Evolutionary conservation across 495 filamentous ascomycete genomes (phyloP).

Genomic region (Aspergillus egyptiacus): DNA sequence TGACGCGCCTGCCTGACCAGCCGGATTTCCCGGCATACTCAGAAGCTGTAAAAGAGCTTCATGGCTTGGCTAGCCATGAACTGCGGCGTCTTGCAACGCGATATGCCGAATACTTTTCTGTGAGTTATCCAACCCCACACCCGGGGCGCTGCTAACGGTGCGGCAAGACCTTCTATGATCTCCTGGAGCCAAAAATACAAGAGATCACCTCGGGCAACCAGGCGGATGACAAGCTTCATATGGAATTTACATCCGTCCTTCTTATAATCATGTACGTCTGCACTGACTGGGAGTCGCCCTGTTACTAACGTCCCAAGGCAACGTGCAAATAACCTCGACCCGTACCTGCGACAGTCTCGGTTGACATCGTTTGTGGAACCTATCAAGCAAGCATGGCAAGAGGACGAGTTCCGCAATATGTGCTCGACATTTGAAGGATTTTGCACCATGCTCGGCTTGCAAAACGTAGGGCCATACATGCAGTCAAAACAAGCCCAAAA

Average conservation of each 20-base stretch:
- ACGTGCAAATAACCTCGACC: slow-evolving; percentile 70
- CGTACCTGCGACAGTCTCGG: slow-evolving; percentile 53
- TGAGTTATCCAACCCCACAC: slow-evolving; percentile 30
- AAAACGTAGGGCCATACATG: slow-evolving; percentile 75
- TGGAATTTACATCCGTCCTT: slow-evolving; percentile 62
- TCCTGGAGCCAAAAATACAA: slow-evolving; percentile 74
- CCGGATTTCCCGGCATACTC: slow-evolving; percentile 65
- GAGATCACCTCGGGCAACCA: slow-evolving; percentile 68
- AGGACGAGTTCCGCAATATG: slow-evolving; percentile 58
- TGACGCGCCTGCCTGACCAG: slow-evolving; percentile 65
- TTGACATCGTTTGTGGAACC: slow-evolving; percentile 71
- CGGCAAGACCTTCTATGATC: slow-evolving; percentile 68
- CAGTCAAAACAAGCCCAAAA: slow-evolving; percentile 64
- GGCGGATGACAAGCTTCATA: slow-evolving; percentile 69
- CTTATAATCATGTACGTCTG: slow-evolving; percentile 77
- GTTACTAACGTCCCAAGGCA: slow-evolving; percentile 47
- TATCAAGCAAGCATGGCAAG: slow-evolving; percentile 74
- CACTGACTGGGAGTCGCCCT: neutral
- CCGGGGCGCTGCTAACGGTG: neutral
- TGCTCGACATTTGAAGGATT: slow-evolving; percentile 74
- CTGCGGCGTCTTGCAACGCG: slow-evolving; percentile 82
- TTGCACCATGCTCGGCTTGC: slow-evolving; percentile 70
- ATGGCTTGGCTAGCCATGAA: slow-evolving; percentile 74
- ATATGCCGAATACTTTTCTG: slow-evolving; percentile 82
- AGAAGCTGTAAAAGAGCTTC: slow-evolving; percentile 87